Conservation (phyloP, 208 protist species). For the Crithidia acanthocephali region DNA sequence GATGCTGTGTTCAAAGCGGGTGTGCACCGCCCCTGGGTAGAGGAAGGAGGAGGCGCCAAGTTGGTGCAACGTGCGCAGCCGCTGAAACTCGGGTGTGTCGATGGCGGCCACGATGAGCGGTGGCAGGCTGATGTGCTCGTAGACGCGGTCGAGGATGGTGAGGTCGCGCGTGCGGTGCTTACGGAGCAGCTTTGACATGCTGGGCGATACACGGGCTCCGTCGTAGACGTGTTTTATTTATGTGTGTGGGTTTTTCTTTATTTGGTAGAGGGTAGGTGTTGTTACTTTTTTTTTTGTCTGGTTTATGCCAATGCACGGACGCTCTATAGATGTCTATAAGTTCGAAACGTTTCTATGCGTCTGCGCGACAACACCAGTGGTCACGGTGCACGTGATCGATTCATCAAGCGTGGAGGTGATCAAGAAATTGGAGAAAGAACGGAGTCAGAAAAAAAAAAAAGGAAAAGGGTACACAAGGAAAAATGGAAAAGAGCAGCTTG, state of each 20-base stretch:
- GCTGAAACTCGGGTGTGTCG: constrained; percentile 97
- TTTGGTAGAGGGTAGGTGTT: too few species aligned
- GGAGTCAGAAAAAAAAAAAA: too few species aligned
- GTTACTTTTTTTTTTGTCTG: neutral
- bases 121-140: constrained; percentile 94
- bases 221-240: neutral
- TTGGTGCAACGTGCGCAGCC: constrained; percentile 95
- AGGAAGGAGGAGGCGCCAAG: constrained; percentile 94
- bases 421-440: too few species aligned
- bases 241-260: constrained; percentile 1
- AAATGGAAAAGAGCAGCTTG: too few species aligned
- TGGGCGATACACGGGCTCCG: neutral
- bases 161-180: constrained; percentile 49
- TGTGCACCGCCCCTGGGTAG: constrained; percentile 96
- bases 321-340: too few species aligned
- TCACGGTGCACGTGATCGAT: too few species aligned
- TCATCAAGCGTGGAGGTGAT: too few species aligned
- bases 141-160: constrained; percentile 91
- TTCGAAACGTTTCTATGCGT: too few species aligned
- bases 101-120: constrained; percentile 86
- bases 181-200: constrained; percentile 31
- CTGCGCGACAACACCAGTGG: too few species aligned
- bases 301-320: too few species aligned
- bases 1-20: constrained; percentile 97
- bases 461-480: too few species aligned